Base-by-base conservation (phyloP, 768 basidiomycete species). In the Lentinula guzmanii region DNA sequence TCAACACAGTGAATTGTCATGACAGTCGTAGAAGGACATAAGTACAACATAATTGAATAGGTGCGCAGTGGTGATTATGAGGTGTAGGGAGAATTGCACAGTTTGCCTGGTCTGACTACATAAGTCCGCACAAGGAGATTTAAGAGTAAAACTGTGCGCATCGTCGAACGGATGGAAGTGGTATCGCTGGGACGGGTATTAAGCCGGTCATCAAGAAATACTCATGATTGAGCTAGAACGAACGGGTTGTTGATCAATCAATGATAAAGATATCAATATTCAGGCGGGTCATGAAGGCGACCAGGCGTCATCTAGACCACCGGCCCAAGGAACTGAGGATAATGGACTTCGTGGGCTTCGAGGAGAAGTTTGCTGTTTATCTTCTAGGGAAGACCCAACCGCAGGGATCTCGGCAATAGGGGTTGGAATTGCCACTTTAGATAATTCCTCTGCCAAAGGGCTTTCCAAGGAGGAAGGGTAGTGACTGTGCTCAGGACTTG, bases 291-390 rank as follows among this genome's bases (percentile, higher is more conserved):
- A 65, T 55, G 71, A 65, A 10, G 77, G 70, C 28, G 63, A 74
- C 78, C 78, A 79, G 61, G 72, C 70, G 42, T 70, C 69, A 61
- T 75, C 73, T 53, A 79, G 67, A 8, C 78, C 78, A 31, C 65
- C 72, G 10, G 73, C 77, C 78, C 78, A 79, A 1, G 78, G 78
- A 10, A 74, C 73, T 61, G 69, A 70, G 45, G 69, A 71, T 9
- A 67, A 63, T 2, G 61, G 55, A 46, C 63, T 65, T 54, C 21
- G 63, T 33, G 10, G 67, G 65, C 34, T 52, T 21, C 28, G 37
- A 35, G 35, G 59, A 28, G 59, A 42, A 52, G 51, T 11, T 37
- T 31, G 39, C 9, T 28, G 8, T 52, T 24, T 24, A 34, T 60
- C 42, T 39, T 37, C 58, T 8, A 16, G 10, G 6, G 16, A 42